Conservation (phyloP, 2,329 filamentous ascomycete genomes). For the Cladophialophora bantiana region DNA sequence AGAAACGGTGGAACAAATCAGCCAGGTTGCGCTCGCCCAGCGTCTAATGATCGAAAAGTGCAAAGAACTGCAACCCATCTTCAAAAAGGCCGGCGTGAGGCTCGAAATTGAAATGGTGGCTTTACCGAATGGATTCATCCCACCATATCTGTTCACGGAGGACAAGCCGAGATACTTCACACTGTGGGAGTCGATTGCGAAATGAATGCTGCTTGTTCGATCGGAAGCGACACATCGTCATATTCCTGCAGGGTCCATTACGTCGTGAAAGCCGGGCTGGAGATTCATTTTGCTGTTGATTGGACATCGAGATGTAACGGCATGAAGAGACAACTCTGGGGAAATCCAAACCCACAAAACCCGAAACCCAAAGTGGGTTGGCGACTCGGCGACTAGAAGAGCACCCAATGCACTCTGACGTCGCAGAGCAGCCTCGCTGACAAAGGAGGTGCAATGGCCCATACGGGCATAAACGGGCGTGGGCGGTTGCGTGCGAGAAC, state of each 20-base stretch:
- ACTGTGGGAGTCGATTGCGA: slow-evolving; percentile 34
- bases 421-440: slow-evolving; percentile 1
- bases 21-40: slow-evolving; percentile 32
- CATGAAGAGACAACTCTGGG: background rate
- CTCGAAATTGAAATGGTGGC: slow-evolving; percentile 36
- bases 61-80: slow-evolving; percentile 33
- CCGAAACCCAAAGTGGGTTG: background rate
- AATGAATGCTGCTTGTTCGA: background rate
- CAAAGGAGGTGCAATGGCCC: background rate
- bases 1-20: slow-evolving; percentile 29
- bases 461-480: background rate
- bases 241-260: background rate
- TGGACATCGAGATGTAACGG: background rate
- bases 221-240: background rate
- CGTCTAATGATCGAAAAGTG: slow-evolving; percentile 33
- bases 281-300: background rate
- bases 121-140: slow-evolving; percentile 39
- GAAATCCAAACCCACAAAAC: background rate
- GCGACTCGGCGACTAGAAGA: background rate
- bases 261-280: background rate
- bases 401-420: slow-evolving; percentile 13
- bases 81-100: slow-evolving; percentile 30
- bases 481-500: background rate
- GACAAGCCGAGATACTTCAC: slow-evolving; percentile 34
- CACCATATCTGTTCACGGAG: slow-evolving; percentile 40